These are phyloP conservation scores for Stemphylium lycopersici DNA, from an alignment of 2,329 filamentous ascomycete species.

Conservation along the genomic window DNA sequence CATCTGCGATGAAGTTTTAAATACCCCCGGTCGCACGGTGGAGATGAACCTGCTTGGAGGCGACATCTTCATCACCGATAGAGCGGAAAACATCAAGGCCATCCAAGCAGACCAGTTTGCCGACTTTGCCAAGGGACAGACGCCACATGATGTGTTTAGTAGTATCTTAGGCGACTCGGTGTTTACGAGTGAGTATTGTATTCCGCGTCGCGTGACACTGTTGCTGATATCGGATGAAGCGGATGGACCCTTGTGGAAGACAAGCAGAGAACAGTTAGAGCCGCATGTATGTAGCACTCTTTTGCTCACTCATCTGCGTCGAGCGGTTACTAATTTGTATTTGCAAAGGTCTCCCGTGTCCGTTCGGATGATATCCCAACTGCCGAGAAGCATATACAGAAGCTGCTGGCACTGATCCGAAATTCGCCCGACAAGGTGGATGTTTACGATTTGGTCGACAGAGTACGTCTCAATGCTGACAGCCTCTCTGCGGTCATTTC, in stretches of 20 bases:
- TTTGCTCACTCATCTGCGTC: background rate
- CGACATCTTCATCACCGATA: slow-evolving; percentile 12
- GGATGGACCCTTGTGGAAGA: slow-evolving; percentile 11
- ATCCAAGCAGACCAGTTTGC: slow-evolving; percentile 12
- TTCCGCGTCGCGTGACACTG: background rate
- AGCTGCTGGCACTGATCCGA: slow-evolving; percentile 1
- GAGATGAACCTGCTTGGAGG: slow-evolving; percentile 13
- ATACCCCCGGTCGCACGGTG: slow-evolving; percentile 8
- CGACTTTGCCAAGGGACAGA: slow-evolving; percentile 10
- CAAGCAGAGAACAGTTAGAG: slow-evolving; percentile 7
- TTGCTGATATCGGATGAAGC: background rate
- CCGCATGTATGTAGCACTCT: background rate
- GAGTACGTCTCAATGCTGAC: background rate
- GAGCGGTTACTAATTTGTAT: background rate
- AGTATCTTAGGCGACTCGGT: slow-evolving; percentile 12
- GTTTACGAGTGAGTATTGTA: slow-evolving; percentile 7
- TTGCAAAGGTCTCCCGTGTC: slow-evolving; percentile 3
- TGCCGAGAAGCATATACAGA: slow-evolving; percentile 5
- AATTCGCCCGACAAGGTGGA: background rate
- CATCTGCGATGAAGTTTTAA: slow-evolving; percentile 10
- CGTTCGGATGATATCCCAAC: slow-evolving; percentile 7
- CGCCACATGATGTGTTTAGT: slow-evolving; percentile 14
- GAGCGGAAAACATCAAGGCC: slow-evolving; percentile 15
- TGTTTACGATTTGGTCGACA: slow-evolving; percentile 9
- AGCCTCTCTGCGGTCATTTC: background rate